These are phyloP conservation scores for Centella asiatica DNA, from an alignment of 129 eudicot species.

Conservation along the genomic window DNA sequence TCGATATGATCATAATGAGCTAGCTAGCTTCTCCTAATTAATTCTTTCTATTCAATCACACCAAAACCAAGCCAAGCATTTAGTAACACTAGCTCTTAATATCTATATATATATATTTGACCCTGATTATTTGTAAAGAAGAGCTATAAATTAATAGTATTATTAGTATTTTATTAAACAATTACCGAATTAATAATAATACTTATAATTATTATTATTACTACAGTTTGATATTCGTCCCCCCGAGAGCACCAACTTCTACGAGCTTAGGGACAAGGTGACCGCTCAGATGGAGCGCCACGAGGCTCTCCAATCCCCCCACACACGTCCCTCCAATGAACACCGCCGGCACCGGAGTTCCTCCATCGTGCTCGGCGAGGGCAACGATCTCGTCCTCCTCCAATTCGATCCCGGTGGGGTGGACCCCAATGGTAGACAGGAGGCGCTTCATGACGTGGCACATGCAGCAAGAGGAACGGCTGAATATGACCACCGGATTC, in stretches of 20 bases:
- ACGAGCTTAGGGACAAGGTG: conserved; percentile 70
- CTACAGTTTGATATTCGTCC: conserved; percentile 8
- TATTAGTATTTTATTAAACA: no score
- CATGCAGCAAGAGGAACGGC: conserved; percentile 84
- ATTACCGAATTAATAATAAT: no score
- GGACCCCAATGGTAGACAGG: conserved; percentile 58
- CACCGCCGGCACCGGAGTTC: conserved; percentile 48
- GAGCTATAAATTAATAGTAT: no score
- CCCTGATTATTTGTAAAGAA: no score
- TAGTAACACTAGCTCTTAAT: no score
- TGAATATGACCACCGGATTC: conserved; percentile 77
- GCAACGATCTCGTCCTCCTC: conserved; percentile 86
- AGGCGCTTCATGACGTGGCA: conserved; percentile 86
- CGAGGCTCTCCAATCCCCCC: conserved; percentile 73
- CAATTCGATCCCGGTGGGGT: conserved; percentile 84
- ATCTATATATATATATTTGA: no score
- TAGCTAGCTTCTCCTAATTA: no score
- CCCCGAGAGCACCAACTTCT: conserved; percentile 55
- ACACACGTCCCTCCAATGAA: conserved; percentile 78
- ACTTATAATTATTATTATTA: background rate
- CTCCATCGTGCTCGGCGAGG: conserved; percentile 12
- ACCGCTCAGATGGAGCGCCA: conserved; percentile 66
- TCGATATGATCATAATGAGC: background rate
- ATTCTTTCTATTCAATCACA: no score
- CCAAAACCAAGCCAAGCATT: background rate